Evolutionary conservation across 2,329 filamentous ascomycete genomes (phyloP).

Genomic region (Trichoderma lentiforme): DNA sequence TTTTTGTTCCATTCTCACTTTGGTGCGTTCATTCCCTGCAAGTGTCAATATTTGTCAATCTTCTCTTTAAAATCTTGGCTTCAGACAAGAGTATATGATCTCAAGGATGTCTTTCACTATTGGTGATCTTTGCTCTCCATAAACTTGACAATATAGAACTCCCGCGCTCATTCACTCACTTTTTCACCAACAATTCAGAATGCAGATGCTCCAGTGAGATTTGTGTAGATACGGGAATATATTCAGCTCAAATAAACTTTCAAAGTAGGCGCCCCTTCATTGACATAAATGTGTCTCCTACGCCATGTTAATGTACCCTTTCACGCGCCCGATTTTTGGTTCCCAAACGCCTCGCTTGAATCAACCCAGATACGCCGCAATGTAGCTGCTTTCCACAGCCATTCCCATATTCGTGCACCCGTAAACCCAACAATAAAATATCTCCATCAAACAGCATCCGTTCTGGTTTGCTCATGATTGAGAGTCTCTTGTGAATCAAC

Average conservation of each 20-base stretch:
- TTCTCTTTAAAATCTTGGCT: no score
- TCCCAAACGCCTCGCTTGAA: conserved; percentile 10
- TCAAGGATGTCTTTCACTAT: no score
- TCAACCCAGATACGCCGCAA: not conserved
- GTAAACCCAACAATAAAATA: not conserved
- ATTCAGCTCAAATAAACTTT: not conserved
- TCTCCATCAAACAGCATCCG: not conserved
- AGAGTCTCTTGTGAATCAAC: not conserved
- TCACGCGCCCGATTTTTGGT: not conserved
- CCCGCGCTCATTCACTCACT: no score
- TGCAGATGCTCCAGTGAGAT: not conserved
- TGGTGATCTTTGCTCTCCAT: no score
- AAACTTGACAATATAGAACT: no score
- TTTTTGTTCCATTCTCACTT: no score
- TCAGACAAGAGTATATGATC: no score
- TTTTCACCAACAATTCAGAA: no score
- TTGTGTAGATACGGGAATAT: not conserved
- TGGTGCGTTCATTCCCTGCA: no score
- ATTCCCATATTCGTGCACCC: not conserved
- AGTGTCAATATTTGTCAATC: no score
- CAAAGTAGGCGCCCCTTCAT: not conserved
- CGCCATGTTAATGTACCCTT: not conserved
- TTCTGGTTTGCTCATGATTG: not conserved
- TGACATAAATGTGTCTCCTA: not conserved
- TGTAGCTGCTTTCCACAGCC: not conserved